Base-by-base conservation (phyloP, 306 rosid species). In the Dalbergia oliveri region DNA sequence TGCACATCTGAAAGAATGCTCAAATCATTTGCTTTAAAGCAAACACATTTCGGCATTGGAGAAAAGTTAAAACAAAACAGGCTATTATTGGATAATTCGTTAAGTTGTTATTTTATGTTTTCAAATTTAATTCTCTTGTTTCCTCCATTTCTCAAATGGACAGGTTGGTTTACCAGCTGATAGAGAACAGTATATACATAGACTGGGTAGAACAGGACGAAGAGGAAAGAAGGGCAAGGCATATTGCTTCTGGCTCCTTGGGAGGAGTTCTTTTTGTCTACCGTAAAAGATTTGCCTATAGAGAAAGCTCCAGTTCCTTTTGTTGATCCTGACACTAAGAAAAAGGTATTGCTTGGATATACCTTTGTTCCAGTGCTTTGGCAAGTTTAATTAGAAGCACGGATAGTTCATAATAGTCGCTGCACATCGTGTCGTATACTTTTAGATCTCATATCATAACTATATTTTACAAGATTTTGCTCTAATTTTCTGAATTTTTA, bases 191-290 rank as follows among this genome's bases (percentile, higher is more conserved):
- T 95, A 95, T 73, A 93, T 95, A 77, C 99, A 95, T 84, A 75
- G 99, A 67, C 89, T 93, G 5, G 99, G 99, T 35, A 88, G 99
- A 87, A 95, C 99, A 0, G 99, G 99, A 59, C 93, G 99, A 49
- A 91, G 79, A 79, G 99, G 73, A 95, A 95, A 89, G 94, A 90
- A 84, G 99, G 99, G 73, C 92, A 86, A 65, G 99, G 99, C 62
- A 81, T 95, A 69, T 76, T 95, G 87, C 80, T 95, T 62, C 85
- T 95, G 67, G 90, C 97, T 60, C 97, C 99, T 21, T 95, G 99
- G 99, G 99, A 95, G 88, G 96, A 93, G 15, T 93, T 86, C 87
- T 95, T 95, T 82, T 77, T 95, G 74, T 85, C 88, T 26, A 56
- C 82, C 1, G 58, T 86, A 41, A 93, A 95, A 73, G 92, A 86